These are phyloP conservation scores for Ophiobolus disseminans DNA, from an alignment of 2,329 filamentous ascomycete species.

Conservation along the genomic window DNA sequence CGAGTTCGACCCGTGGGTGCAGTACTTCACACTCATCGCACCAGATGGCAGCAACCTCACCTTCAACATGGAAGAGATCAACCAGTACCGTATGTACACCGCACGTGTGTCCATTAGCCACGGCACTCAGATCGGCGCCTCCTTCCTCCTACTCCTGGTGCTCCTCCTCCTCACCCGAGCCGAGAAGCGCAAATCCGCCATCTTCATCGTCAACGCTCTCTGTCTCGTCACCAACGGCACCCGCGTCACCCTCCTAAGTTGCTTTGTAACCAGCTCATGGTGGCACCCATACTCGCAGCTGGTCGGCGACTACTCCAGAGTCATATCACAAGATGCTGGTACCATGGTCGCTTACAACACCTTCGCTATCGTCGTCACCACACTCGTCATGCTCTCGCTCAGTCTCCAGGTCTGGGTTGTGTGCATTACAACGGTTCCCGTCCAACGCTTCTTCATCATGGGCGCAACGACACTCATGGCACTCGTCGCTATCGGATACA, in stretches of 20 bases:
- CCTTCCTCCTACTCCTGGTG: constrained; percentile 68
- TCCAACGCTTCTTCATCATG: constrained; percentile 57
- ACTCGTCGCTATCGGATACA: constrained; percentile 60
- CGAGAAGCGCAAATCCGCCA: constrained; percentile 67
- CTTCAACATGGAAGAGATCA: constrained; percentile 53
- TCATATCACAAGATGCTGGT: constrained; percentile 55
- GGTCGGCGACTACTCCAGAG: constrained; percentile 60
- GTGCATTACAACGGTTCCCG: constrained; percentile 57
- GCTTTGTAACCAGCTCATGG: constrained; percentile 68
- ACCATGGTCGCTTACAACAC: constrained; percentile 58
- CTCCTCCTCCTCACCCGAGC: constrained; percentile 71
- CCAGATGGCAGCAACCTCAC: constrained; percentile 54
- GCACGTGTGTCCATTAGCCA: constrained; percentile 67
- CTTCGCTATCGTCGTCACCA: constrained; percentile 60
- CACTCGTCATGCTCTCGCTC: constrained; percentile 65
- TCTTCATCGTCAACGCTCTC: constrained; percentile 70
- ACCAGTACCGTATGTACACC: constrained; percentile 57
- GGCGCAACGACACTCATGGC: constrained; percentile 58
- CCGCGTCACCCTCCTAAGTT: constrained; percentile 63
- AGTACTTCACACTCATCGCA: constrained; percentile 58
- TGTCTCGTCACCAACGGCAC: constrained; percentile 67
- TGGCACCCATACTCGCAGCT: constrained; percentile 67
- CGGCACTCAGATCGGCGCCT: constrained; percentile 73
- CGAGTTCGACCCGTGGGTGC: constrained; percentile 59
- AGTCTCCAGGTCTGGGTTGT: constrained; percentile 70